Evolutionary conservation across 805 yeast genomes (phyloP).

Genomic region (Wickerhamomyces chaumierensis): DNA sequence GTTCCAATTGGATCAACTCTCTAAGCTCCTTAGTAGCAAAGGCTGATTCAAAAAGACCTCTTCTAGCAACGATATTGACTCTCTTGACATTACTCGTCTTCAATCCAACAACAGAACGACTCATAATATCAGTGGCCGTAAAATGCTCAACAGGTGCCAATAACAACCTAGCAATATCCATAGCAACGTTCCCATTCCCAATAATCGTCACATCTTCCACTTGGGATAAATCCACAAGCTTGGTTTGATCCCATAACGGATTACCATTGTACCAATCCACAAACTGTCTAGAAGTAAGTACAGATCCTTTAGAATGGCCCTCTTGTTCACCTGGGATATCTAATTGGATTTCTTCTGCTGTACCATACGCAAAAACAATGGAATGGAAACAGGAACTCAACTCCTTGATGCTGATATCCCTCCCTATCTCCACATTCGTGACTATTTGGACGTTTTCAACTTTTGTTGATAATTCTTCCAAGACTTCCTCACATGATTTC

Average conservation of each 20-base stretch:
- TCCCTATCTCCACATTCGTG: conserved; percentile 68
- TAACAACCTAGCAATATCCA: conserved; percentile 78
- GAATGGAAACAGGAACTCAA: conserved; percentile 54
- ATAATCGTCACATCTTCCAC: conserved; percentile 63
- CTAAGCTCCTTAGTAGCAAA: conserved; percentile 88
- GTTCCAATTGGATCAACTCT: conserved; percentile 59
- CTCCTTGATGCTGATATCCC: conserved; percentile 38
- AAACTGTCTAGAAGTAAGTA: conserved; percentile 63
- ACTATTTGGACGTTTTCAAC: conserved; percentile 41
- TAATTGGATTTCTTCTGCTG: conserved; percentile 42
- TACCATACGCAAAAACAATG: conserved; percentile 76
- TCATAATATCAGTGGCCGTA: conserved; percentile 61
- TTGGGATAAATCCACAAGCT: conserved; percentile 45
- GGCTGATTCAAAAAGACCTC: conserved; percentile 79
- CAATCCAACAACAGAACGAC: conserved; percentile 45
- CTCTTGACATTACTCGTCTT: conserved; percentile 40
- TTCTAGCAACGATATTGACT: conserved; percentile 70
- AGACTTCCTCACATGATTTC: conserved; percentile 64
- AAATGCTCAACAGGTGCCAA: conserved; percentile 50
- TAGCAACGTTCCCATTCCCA: conserved; percentile 97
- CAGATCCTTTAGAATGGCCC: conserved; percentile 38
- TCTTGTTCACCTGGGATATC: conserved; percentile 44
- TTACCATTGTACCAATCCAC: conserved; percentile 97
- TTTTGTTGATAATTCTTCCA: conserved; percentile 31
- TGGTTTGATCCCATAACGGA: conserved; percentile 35